These are phyloP conservation scores for Steccherinum ochraceum DNA, from an alignment of 768 basidiomycete species.

Conservation along the genomic window DNA sequence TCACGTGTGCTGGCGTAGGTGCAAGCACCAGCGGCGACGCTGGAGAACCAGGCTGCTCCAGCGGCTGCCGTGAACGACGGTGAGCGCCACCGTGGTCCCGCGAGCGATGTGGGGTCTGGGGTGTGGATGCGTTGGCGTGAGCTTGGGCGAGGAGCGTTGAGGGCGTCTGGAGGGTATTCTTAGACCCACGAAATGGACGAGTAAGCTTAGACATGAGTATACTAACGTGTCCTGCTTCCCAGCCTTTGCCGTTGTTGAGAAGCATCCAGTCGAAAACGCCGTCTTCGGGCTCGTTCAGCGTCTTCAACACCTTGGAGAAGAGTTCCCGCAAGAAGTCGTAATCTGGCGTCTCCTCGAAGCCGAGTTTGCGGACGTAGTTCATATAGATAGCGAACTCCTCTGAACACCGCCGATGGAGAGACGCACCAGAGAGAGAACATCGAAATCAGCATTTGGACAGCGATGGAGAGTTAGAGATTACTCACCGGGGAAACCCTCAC, in stretches of 20 bases:
- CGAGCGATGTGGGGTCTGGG: conserved; percentile 48
- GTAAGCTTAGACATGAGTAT: background rate
- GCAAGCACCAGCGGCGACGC: conserved; percentile 55
- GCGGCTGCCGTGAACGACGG: conserved; percentile 47
- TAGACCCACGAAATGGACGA: background rate
- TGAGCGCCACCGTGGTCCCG: conserved; percentile 35
- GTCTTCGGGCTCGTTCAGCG: conserved; percentile 83
- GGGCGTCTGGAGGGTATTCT: conserved; percentile 27
- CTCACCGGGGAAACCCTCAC: conserved; percentile 94
- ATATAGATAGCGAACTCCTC: conserved; percentile 99
- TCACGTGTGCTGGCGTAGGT: conserved; percentile 63
- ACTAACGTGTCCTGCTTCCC: conserved; percentile 85
- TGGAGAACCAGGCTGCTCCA: conserved; percentile 45
- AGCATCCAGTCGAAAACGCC: conserved; percentile 96
- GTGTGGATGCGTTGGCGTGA: conserved; percentile 53
- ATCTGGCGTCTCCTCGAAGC: conserved; percentile 96
- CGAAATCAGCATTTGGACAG: background rate
- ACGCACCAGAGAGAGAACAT: conserved; percentile 1
- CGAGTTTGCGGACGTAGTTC: conserved; percentile 98
- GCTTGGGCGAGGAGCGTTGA: conserved; percentile 40
- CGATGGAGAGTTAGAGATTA: conserved; percentile 7
- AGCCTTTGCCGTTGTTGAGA: conserved; percentile 89
- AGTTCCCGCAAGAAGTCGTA: conserved; percentile 97
- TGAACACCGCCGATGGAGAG: conserved; percentile 24
- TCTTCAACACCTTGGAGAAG: conserved; percentile 88